Evolutionary conservation across 75 land plant species (phyloP).

Genomic region (Selaginella tamariscina): DNA sequence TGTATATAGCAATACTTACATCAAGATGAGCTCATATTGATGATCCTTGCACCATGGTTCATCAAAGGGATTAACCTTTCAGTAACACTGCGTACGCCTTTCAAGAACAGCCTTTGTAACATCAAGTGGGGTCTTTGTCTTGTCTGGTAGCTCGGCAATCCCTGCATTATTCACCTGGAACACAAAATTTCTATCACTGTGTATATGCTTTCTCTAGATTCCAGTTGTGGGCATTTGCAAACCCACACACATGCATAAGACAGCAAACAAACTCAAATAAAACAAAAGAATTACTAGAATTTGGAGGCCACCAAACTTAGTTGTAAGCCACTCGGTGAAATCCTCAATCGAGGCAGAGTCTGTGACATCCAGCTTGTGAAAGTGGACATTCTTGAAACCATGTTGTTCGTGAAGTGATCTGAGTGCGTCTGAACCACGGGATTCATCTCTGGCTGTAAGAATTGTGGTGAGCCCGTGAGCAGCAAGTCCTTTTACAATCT

Average conservation of each 20-base stretch:
- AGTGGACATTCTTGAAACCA: not conserved
- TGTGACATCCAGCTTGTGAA: not conserved
- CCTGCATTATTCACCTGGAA: constrained; percentile 8
- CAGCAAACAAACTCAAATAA: not conserved
- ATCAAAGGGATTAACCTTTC: not conserved
- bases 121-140: not conserved
- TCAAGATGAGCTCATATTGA: constrained; percentile 6
- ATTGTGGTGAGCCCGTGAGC: not conserved
- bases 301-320: constrained; percentile 2
- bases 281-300: not conserved
- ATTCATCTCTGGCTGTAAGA: not conserved
- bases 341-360: not conserved
- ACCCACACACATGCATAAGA: no score
- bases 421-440: not conserved
- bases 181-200: not conserved
- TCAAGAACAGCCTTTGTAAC: not conserved
- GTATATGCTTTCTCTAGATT: not conserved
- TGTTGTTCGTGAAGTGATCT: not conserved
- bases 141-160: not conserved
- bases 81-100: not conserved
- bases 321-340: not conserved
- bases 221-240: not conserved
- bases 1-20: not conserved
- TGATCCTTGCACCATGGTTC: not conserved
- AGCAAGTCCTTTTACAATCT: not conserved